These are phyloP conservation scores for Tolypocladium album DNA, from an alignment of 2,329 filamentous ascomycete species.

Conservation along the genomic window DNA sequence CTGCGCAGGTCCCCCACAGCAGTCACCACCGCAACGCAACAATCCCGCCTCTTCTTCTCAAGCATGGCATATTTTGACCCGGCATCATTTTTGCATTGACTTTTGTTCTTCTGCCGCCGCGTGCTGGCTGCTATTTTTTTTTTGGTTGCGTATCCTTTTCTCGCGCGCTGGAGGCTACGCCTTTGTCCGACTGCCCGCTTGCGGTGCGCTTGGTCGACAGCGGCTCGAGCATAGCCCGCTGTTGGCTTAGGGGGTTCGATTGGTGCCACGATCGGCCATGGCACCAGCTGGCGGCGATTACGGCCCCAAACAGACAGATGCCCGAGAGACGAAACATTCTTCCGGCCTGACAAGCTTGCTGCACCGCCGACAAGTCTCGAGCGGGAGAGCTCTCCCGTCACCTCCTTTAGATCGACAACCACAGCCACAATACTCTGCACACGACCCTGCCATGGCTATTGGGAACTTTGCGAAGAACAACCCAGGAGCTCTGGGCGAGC, in stretches of 20 bases:
- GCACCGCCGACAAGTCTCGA: conserved; percentile 35
- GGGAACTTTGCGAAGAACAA: conserved; percentile 25
- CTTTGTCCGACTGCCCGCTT: not conserved
- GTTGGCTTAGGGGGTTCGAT: not conserved
- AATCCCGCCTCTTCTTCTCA: not conserved
- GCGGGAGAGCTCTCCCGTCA: conserved; percentile 22
- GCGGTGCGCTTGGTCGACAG: not conserved
- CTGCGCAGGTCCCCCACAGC: not conserved
- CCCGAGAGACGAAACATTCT: conserved; percentile 34
- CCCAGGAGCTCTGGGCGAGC: conserved; percentile 41
- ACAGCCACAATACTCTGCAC: not conserved
- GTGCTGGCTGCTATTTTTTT: not conserved
- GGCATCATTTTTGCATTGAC: not conserved
- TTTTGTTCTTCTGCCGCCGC: not conserved
- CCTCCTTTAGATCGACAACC: not conserved
- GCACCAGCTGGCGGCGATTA: conserved; percentile 7
- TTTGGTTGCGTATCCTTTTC: not conserved
- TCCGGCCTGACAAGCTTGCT: conserved; percentile 40
- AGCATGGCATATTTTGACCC: not conserved
- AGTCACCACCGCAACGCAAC: not conserved
- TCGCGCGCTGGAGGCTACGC: not conserved
- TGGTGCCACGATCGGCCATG: conserved; percentile 4
- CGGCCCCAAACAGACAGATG: conserved; percentile 9
- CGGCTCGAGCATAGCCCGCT: not conserved
- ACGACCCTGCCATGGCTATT: conserved; percentile 16